Percentiles rank a stretch among this genome's conserved stretches.
These are phyloP conservation scores for Phoma sp. DNA, from an alignment of 2,329 filamentous ascomycete genomes.

Conservation along the genomic window DNA sequence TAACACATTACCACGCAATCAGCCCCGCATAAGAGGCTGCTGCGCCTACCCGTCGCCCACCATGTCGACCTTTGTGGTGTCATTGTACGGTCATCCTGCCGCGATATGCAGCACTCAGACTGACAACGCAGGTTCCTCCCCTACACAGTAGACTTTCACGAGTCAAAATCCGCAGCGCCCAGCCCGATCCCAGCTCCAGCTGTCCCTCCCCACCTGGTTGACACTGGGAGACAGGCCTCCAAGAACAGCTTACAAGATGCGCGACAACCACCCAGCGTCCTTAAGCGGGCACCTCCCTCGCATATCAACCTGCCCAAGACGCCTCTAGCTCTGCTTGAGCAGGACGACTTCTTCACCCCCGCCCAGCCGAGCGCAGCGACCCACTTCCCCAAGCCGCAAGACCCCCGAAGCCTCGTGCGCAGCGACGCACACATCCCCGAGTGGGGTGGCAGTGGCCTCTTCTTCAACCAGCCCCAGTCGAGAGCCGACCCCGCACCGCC, in stretches of 20 bases:
- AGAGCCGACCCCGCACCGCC: conserved; percentile 77
- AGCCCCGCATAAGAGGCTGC: conserved; percentile 10
- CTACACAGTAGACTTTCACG: conserved; percentile 85
- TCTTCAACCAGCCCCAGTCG: conserved; percentile 79
- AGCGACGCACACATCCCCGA: conserved; percentile 77
- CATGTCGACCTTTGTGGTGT: conserved; percentile 69
- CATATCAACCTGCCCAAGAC: conserved; percentile 49
- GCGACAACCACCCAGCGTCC: conserved; percentile 47
- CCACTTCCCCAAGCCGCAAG: conserved; percentile 60
- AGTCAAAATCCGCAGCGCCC: conserved; percentile 53
- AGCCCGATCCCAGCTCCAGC: conserved; percentile 26
- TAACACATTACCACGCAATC: conserved; percentile 13
- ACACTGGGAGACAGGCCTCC: conserved; percentile 59
- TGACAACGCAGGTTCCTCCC: conserved; percentile 75
- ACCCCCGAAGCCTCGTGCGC: conserved; percentile 66
- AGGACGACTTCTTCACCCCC: conserved; percentile 57
- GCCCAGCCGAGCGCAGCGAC: conserved; percentile 55
- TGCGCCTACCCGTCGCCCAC: conserved; percentile 21
- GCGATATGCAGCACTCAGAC: conserved; percentile 5
- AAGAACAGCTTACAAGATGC: conserved; percentile 36
- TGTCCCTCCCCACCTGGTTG: conserved; percentile 39
- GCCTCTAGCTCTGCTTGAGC: conserved; percentile 48
- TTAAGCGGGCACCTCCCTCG: conserved; percentile 41
- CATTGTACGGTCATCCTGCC: conserved; percentile 56
- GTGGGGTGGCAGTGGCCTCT: conserved; percentile 72